These are phyloP conservation scores for Blastobotrys aristatus DNA, from an alignment of 1,139 yeast species.

Conservation along the genomic window DNA sequence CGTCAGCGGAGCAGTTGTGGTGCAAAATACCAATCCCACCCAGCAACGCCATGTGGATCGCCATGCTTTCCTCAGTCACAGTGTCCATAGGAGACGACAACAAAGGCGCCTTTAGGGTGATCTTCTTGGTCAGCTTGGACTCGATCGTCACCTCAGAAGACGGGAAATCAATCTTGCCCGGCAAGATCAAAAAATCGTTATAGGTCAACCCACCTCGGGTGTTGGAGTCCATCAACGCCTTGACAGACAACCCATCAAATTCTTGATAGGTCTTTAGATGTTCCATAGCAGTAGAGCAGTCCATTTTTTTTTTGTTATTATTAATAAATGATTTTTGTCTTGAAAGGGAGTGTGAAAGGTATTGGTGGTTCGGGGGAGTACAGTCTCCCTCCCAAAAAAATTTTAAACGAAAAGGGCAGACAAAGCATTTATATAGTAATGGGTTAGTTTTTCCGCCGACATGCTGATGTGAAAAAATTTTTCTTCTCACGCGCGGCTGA, in stretches of 20 bases:
- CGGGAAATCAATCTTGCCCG: slow-evolving; percentile 91
- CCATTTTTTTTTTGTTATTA: slow-evolving; percentile 6
- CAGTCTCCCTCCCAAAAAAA: background rate
- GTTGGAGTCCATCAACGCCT: slow-evolving; percentile 82
- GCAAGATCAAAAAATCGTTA: slow-evolving; percentile 91
- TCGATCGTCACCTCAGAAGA: slow-evolving; percentile 72
- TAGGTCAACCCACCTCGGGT: slow-evolving; percentile 94
- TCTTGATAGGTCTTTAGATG: slow-evolving; percentile 58
- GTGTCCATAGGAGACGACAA: slow-evolving; percentile 99
- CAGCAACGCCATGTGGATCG: slow-evolving; percentile 94
- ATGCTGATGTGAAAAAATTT: background rate
- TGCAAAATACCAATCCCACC: slow-evolving; percentile 99
- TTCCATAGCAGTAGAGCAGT: slow-evolving; percentile 62
- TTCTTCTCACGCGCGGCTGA: background rate
- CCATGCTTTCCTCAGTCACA: slow-evolving; percentile 96
- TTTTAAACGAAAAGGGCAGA: background rate
- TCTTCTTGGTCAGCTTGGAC: slow-evolving; percentile 83
- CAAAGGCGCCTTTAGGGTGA: slow-evolving; percentile 87
- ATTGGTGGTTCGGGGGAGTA: slow-evolving; percentile 1
- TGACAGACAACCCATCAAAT: slow-evolving; percentile 83
- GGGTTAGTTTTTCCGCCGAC: background rate
- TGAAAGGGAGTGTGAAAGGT: slow-evolving; percentile 1
- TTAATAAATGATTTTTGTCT: background rate
- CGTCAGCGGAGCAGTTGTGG: slow-evolving; percentile 94
- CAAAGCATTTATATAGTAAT: slow-evolving; percentile 7